Percentiles rank a stretch among this genome's conserved stretches.
Evolutionary conservation across 805 yeast species (phyloP).

Genomic region (Teunomyces stri): DNA sequence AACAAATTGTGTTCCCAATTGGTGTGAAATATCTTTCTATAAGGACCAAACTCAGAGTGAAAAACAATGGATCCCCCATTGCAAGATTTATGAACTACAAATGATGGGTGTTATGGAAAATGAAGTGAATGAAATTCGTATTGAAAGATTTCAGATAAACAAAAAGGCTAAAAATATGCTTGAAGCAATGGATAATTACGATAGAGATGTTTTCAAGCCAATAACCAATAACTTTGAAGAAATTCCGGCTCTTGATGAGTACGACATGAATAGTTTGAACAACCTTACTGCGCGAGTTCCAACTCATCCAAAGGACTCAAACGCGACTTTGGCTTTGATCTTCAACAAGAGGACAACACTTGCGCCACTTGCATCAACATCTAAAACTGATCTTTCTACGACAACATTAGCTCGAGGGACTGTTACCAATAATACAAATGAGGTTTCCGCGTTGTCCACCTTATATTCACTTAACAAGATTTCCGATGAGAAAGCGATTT

Average conservation of each 20-base stretch:
- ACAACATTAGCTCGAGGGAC: slow-evolving; percentile 37
- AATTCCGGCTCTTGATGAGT: not conserved
- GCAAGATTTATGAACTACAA: slow-evolving; percentile 91
- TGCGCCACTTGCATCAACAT: slow-evolving; percentile 12
- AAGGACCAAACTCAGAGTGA: slow-evolving; percentile 46
- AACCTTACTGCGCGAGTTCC: slow-evolving; percentile 13
- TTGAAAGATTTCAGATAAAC: slow-evolving; percentile 52
- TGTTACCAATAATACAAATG: slow-evolving; percentile 27
- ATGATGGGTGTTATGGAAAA: slow-evolving; percentile 98
- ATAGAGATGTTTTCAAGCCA: slow-evolving; percentile 50
- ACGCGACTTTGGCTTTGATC: slow-evolving; percentile 28
- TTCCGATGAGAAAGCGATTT: slow-evolving; percentile 16
- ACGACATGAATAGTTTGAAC: not conserved
- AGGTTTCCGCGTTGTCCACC: slow-evolving; percentile 37
- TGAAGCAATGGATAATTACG: slow-evolving; percentile 69
- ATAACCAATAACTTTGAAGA: slow-evolving; percentile 10
- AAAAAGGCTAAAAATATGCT: slow-evolving; percentile 39
- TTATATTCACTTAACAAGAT: slow-evolving; percentile 36
- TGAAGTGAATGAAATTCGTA: slow-evolving; percentile 67
- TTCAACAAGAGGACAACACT: slow-evolving; percentile 16
- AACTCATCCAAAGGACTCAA: slow-evolving; percentile 14
- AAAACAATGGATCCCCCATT: slow-evolving; percentile 85
- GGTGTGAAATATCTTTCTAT: slow-evolving; percentile 96
- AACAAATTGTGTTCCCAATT: slow-evolving; percentile 82
- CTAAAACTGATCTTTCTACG: slow-evolving; percentile 29